phyloP scores from a whole-genome alignment of 345 rosid species.

The Sisymbrium altissimum region DNA sequence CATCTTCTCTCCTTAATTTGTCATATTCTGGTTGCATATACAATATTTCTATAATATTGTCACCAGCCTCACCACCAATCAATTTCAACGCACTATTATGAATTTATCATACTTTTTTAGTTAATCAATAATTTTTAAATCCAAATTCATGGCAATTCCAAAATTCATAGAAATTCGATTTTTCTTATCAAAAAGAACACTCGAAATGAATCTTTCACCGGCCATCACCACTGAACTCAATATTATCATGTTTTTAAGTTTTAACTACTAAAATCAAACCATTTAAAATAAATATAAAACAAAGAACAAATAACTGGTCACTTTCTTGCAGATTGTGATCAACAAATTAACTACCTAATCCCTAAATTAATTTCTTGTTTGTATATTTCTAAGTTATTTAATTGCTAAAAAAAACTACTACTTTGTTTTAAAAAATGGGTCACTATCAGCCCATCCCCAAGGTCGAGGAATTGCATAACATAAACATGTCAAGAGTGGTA shows the following conservation, averaged over 20 bases:
- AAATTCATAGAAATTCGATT: no score
- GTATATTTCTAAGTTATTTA: neutral
- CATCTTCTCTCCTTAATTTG: neutral
- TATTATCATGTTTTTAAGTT: neutral
- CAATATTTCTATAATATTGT: no score
- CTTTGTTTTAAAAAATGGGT: neutral
- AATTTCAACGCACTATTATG: neutral
- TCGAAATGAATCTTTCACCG: no score
- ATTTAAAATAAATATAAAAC: neutral
- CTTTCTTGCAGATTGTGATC: constrained; percentile 14
- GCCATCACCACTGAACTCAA: neutral
- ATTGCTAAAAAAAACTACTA: neutral
- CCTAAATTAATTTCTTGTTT: neutral
- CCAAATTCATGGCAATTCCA: no score
- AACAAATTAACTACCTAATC: constrained; percentile 1
- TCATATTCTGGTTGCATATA: neutral
- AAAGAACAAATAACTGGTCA: neutral
- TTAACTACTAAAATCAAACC: no score
- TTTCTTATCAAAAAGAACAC: no score
- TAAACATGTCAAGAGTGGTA: constrained; percentile 9
- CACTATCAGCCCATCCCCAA: constrained; percentile 11
- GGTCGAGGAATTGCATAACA: constrained; percentile 9
- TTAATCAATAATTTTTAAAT: no score
- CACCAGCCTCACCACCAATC: neutral
- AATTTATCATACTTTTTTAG: no score